A percentile compares a stretch with the other conserved stretches of the same genome.
Evolutionary conservation across 805 yeast genomes (phyloP).

Genomic region (Ogataea thermomethanolica): DNA sequence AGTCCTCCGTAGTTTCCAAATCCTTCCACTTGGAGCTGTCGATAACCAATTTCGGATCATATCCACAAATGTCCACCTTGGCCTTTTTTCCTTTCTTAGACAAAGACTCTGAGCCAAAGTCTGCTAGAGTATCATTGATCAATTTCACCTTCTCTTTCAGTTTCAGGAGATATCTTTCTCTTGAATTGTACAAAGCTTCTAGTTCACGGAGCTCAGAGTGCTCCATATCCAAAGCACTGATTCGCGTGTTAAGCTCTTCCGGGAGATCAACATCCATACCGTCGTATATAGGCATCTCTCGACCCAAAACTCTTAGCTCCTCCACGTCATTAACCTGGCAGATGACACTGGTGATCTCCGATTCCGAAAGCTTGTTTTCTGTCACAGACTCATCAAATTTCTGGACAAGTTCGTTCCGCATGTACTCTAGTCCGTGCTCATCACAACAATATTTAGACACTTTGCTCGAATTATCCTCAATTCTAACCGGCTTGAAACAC

Average conservation of each 20-base stretch:
- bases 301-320: slow-evolving; percentile 33
- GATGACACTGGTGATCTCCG: slow-evolving; percentile 17
- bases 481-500: slow-evolving; percentile 55
- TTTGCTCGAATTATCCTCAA: slow-evolving; percentile 23
- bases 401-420: slow-evolving; percentile 30
- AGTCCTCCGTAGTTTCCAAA: slow-evolving; percentile 15
- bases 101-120: slow-evolving; percentile 14
- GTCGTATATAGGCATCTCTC: slow-evolving; percentile 40
- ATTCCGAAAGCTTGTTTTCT: slow-evolving; percentile 9
- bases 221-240: slow-evolving; percentile 24
- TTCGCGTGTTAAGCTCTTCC: slow-evolving; percentile 5
- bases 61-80: slow-evolving; percentile 52
- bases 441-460: slow-evolving; percentile 70
- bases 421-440: slow-evolving; percentile 60
- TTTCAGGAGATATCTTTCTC: slow-evolving; percentile 26
- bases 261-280: slow-evolving; percentile 11
- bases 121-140: slow-evolving; percentile 36
- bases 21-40: slow-evolving; percentile 23
- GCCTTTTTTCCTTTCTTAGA: slow-evolving; percentile 19
- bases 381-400: slow-evolving; percentile 14
- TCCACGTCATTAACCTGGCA: slow-evolving; percentile 16
- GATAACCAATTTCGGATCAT: slow-evolving; percentile 31
- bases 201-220: slow-evolving; percentile 16
- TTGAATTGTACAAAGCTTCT: slow-evolving; percentile 13
- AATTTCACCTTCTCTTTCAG: slow-evolving; percentile 37